phyloP scores from a whole-genome alignment of 2,329 filamentous ascomycete genomes.

The Biscogniauxia marginata region DNA sequence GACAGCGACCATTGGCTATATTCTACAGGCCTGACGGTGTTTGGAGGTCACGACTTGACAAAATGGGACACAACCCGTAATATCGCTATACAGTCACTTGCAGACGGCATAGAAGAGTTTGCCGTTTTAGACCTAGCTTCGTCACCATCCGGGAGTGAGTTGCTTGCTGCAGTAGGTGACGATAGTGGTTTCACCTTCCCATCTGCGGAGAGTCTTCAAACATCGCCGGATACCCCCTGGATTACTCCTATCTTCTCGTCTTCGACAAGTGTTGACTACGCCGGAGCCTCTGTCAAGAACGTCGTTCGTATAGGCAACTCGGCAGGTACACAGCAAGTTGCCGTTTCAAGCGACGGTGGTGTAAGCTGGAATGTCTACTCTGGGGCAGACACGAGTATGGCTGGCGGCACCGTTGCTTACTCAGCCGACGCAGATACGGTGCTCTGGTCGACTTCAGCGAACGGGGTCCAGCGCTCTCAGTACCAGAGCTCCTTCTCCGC shows the following conservation, averaged over 20 bases:
- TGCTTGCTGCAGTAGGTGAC: conserved; percentile 51
- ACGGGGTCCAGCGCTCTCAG: conserved; percentile 43
- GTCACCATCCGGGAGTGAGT: conserved; percentile 48
- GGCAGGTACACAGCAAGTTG: conserved; percentile 43
- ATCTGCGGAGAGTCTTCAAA: conserved; percentile 37
- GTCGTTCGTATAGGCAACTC: conserved; percentile 51
- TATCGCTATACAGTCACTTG: conserved; percentile 49
- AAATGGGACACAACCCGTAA: conserved; percentile 52
- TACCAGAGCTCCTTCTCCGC: conserved; percentile 42
- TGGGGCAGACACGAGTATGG: conserved; percentile 44
- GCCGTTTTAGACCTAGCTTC: conserved; percentile 49
- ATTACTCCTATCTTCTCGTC: conserved; percentile 46
- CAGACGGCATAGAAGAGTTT: conserved; percentile 55
- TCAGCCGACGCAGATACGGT: conserved; percentile 51
- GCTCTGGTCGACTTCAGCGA: conserved; percentile 44
- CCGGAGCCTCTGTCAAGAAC: conserved; percentile 44
- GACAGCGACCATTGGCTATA: conserved; percentile 62
- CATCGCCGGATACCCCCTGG: conserved; percentile 44
- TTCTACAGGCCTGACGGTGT: conserved; percentile 56
- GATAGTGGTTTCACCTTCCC: conserved; percentile 51
- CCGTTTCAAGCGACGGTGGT: conserved; percentile 51
- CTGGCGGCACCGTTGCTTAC: conserved; percentile 47
- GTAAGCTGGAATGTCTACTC: conserved; percentile 46
- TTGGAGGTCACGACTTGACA: conserved; percentile 53
- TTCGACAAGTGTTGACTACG: conserved; percentile 47